These are phyloP conservation scores for Excoecaria cochinchinensis DNA, from an alignment of 345 rosid genomes.

Conservation along the genomic window DNA sequence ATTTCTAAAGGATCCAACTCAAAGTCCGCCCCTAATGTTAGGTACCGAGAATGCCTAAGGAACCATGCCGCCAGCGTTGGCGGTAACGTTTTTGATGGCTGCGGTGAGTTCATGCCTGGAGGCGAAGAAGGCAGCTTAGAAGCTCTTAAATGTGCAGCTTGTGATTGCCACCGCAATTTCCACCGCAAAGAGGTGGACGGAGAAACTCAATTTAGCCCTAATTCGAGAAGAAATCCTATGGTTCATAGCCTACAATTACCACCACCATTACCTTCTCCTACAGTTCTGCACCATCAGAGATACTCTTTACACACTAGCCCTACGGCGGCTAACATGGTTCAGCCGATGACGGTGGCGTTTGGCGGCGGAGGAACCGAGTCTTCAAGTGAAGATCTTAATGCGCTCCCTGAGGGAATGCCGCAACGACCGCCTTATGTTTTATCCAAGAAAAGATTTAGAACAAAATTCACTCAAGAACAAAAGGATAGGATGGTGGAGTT, in stretches of 20 bases:
- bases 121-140: conserved; percentile 82
- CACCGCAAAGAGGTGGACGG: conserved; percentile 77
- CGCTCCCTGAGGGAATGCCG: conserved; percentile 35
- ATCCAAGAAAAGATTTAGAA: conserved; percentile 65
- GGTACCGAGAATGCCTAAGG: conserved; percentile 83
- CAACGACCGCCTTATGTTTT: conserved; percentile 47
- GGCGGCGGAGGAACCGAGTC: conserved; percentile 66
- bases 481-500: conserved; percentile 78
- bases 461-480: conserved; percentile 66
- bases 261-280: conserved; percentile 46
- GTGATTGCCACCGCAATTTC: conserved; percentile 93
- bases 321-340: conserved; percentile 44
- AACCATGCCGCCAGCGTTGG: conserved; percentile 92
- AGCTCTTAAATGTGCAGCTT: conserved; percentile 90
- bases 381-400: conserved; percentile 71
- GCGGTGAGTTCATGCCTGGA: conserved; percentile 97
- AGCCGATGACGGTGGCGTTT: conserved; percentile 71
- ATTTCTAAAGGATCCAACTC: conserved; percentile 36
- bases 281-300: conserved; percentile 34
- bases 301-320: conserved; percentile 43
- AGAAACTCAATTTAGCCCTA: conserved; percentile 36
- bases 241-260: conserved; percentile 57
- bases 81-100: conserved; percentile 80
- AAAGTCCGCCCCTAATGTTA: conserved; percentile 26
- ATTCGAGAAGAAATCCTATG: conserved; percentile 32